Evolutionary conservation across 2,329 filamentous ascomycete species (phyloP), one percentile per base, ranked within the genome.

Genomic region (Davidsoniella eucalypti): DNA sequence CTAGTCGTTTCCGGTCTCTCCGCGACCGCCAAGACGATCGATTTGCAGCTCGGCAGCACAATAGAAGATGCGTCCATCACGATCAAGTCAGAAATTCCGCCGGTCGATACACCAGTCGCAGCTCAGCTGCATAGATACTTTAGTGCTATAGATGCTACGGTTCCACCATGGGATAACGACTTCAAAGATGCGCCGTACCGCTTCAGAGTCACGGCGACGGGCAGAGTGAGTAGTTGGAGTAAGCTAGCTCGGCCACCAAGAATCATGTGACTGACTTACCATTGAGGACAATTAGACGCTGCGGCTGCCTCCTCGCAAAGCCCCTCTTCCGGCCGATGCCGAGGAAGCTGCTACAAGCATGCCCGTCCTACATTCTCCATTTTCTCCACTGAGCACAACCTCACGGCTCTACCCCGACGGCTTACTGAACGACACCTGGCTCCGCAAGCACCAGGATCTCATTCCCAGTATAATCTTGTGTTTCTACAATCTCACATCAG

Each of bases 401-500:
- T 94, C 90, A 6, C 71, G 78, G 2, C 73, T 93, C 2, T 96
- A 92, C 61, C 88, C 90, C 6, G 92, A 96, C 65, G 92, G 90
- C 4, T 69, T 95, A 52, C 78, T 95, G 61, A 79, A 87, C 54
- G 73, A 81, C 17, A 66, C 76, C 54, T 98, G 90, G 90, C 71
- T 94, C 50, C 76, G 77, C 53, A 98, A 96, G 63, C 90, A 96
- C 62, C 88, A 94, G 60, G 71, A 83, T 47, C 70, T 87, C 16
- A 73, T 96, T 18, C 90, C 90, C 1, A 84, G 86, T 54, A 74
- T 86, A 23, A 82, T 86, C 57, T 64, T 94, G 29, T 83, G 82
- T 56, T 92, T 93, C 65, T 94, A 93, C 61, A 73, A 75, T 36
- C 76, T 95, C 52, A 78, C 76, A 3, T 75, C 80, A 18, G 83